A percentile compares a stretch with the other conserved stretches of the same genome.
Evolutionary conservation across 257 asterid species (phyloP).

Genomic region (Scutellaria minor): DNA sequence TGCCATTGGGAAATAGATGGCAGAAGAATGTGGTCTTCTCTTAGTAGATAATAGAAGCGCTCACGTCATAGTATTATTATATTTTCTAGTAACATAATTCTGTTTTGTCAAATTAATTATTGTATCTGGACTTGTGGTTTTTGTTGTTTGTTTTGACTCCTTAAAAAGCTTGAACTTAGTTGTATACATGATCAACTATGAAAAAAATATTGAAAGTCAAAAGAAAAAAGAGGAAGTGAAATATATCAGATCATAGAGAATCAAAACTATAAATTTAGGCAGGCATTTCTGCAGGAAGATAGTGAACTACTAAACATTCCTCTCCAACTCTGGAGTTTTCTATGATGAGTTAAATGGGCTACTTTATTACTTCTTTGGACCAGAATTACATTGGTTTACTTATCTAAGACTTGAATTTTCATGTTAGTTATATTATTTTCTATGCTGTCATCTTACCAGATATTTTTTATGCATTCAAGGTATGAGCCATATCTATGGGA

Average conservation of each 20-base stretch:
- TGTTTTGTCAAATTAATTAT: not conserved
- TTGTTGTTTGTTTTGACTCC: slow-evolving; percentile 17
- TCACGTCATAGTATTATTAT: not conserved
- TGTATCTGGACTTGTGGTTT: not conserved
- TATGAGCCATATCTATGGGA: slow-evolving; percentile 97
- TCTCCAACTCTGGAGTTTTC: not conserved
- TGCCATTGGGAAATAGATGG: not conserved
- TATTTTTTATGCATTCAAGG: slow-evolving; percentile 53
- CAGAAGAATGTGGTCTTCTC: slow-evolving; percentile 8
- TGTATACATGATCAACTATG: not conserved
- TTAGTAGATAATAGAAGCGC: not conserved
- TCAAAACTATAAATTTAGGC: no score
- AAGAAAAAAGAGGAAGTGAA: no score
- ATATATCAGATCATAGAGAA: no score
- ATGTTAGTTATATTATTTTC: slow-evolving; percentile 7
- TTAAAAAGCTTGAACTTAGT: slow-evolving; percentile 9
- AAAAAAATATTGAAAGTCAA: not conserved
- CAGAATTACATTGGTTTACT: not conserved
- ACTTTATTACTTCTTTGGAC: slow-evolving; percentile 1
- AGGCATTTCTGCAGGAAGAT: no score
- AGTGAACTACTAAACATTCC: no score
- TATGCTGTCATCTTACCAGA: slow-evolving; percentile 33
- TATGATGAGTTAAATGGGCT: not conserved
- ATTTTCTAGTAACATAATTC: not conserved
- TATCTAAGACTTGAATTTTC: slow-evolving; percentile 23